These are phyloP conservation scores for Coccinonectria pachysandricola DNA, from an alignment of 2,329 filamentous ascomycete genomes.

Conservation along the genomic window DNA sequence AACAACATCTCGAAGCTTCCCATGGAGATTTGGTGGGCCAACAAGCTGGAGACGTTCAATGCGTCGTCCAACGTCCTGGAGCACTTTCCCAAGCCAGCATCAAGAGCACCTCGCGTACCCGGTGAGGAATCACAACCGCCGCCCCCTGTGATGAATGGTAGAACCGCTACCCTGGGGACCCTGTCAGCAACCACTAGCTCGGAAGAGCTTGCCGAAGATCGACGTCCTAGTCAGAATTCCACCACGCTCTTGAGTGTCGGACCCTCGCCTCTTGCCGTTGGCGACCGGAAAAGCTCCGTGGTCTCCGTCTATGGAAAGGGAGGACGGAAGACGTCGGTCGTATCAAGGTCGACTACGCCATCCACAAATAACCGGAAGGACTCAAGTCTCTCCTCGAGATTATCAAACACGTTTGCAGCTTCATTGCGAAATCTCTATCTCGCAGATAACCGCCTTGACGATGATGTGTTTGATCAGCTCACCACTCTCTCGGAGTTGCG, in stretches of 20 bases:
- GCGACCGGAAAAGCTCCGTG: slow-evolving; percentile 70
- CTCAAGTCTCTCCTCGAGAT: slow-evolving; percentile 69
- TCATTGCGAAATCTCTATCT: slow-evolving; percentile 77
- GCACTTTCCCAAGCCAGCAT: slow-evolving; percentile 77
- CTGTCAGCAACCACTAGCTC: slow-evolving; percentile 57
- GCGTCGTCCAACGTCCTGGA: slow-evolving; percentile 91
- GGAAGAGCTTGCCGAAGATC: slow-evolving; percentile 61
- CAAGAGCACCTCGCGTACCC: slow-evolving; percentile 53
- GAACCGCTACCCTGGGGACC: slow-evolving; percentile 30
- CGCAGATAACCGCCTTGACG: slow-evolving; percentile 87
- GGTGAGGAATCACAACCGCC: slow-evolving; percentile 33
- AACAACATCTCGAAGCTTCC: slow-evolving; percentile 89
- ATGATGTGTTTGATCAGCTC: slow-evolving; percentile 91
- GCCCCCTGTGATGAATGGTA: slow-evolving; percentile 27
- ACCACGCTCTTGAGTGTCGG: slow-evolving; percentile 66
- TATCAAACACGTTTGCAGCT: slow-evolving; percentile 78
- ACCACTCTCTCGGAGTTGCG: slow-evolving; percentile 73
- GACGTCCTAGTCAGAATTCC: slow-evolving; percentile 79
- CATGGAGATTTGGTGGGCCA: slow-evolving; percentile 92
- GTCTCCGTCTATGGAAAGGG: slow-evolving; percentile 71
- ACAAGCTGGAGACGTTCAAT: slow-evolving; percentile 82
- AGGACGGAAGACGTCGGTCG: slow-evolving; percentile 74
- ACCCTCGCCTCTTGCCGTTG: slow-evolving; percentile 54
- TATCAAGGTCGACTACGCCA: slow-evolving; percentile 55
- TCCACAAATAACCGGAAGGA: slow-evolving; percentile 62